These are phyloP conservation scores for Microstegium vimineum DNA, from an alignment of 176 grass and related monocot genomes.

Conservation along the genomic window DNA sequence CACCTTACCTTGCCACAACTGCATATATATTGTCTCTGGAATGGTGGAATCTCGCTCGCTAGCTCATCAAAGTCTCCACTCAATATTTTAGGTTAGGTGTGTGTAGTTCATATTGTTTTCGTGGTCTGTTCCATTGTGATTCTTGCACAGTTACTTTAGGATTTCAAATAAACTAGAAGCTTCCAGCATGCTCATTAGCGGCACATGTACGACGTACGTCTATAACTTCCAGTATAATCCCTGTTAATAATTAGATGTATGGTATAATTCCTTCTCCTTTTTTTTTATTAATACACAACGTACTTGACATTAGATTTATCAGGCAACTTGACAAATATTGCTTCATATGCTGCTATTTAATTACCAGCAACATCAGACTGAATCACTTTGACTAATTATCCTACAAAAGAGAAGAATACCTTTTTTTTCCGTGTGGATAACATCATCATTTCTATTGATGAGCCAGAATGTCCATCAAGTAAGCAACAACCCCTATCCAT, in stretches of 20 bases:
- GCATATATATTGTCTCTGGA: not conserved
- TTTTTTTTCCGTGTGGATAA: no score
- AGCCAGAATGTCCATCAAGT: no score
- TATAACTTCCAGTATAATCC: not conserved
- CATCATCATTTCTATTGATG: no score
- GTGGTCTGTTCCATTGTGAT: not conserved
- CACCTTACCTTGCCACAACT: not conserved
- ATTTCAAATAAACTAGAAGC: constrained; percentile 37
- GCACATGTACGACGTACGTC: not conserved
- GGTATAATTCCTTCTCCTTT: not conserved
- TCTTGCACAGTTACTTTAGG: not conserved
- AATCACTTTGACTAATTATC: not conserved
- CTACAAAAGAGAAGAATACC: no score
- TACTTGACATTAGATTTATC: not conserved
- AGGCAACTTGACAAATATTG: not conserved
- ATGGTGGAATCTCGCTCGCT: no score
- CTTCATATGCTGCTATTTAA: not conserved
- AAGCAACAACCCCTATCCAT: no score
- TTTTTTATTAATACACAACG: not conserved
- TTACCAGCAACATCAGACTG: not conserved
- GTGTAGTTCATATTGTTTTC: constrained; percentile 3
- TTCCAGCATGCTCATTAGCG: constrained; percentile 14
- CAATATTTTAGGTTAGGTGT: not conserved
- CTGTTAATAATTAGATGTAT: not conserved
- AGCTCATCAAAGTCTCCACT: no score